Conservation (phyloP, 768 basidiomycete species). For the Agaricus sinodeliciosus region DNA sequence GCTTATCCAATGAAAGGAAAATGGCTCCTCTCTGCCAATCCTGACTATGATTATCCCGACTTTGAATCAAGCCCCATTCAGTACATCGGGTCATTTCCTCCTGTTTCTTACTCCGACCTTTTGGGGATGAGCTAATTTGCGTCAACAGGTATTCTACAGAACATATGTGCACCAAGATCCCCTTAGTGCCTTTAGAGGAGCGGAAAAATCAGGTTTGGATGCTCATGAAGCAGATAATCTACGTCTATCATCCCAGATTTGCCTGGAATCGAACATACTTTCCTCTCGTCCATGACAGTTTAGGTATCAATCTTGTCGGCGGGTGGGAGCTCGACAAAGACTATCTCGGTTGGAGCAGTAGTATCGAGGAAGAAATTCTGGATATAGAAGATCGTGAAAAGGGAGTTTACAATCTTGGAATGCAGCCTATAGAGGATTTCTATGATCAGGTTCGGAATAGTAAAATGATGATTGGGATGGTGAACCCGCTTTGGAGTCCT, state of each 20-base stretch:
- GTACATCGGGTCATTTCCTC: constrained; percentile 17
- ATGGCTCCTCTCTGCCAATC: constrained; percentile 27
- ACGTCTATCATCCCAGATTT: constrained; percentile 19
- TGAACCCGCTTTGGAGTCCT: constrained; percentile 21
- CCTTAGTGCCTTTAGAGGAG: constrained; percentile 19
- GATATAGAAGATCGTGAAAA: constrained; percentile 18
- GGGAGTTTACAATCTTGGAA: constrained; percentile 18
- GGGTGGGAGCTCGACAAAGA: constrained; percentile 18
- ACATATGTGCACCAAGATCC: constrained; percentile 17
- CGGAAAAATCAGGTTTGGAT: constrained; percentile 22
- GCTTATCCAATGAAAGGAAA: constrained; percentile 18
- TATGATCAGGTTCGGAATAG: constrained; percentile 18
- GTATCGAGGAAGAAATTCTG: constrained; percentile 14
- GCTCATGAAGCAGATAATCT: constrained; percentile 23
- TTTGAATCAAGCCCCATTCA: constrained; percentile 16
- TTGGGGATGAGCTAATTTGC: constrained; percentile 6
- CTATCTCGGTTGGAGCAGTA: constrained; percentile 18
- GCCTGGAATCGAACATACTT: constrained; percentile 23
- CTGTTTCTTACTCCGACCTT: background rate
- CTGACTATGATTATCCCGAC: constrained; percentile 15
- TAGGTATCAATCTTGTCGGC: constrained; percentile 18
- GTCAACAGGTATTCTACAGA: constrained; percentile 25
- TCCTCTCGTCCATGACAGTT: constrained; percentile 13
- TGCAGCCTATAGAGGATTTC: constrained; percentile 14
- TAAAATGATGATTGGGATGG: constrained; percentile 24